Percentiles rank a stretch among this genome's conserved stretches.
These are phyloP conservation scores for Euphorbia schlechtendalii DNA, from an alignment of 441 rosid genomes.

Conservation along the genomic window DNA sequence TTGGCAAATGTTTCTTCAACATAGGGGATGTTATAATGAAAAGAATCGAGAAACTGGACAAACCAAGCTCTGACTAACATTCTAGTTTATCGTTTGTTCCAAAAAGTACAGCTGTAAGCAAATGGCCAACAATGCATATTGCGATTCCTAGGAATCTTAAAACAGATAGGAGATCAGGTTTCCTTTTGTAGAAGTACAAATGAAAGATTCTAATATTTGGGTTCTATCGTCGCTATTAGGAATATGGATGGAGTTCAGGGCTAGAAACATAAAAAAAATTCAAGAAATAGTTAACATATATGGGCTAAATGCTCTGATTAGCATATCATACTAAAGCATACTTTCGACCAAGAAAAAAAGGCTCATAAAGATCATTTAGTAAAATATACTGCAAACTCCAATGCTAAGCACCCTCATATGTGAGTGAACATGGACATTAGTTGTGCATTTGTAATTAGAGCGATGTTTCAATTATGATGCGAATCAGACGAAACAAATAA, in stretches of 20 bases:
- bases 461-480: not conserved
- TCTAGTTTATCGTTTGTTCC: not conserved
- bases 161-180: not conserved
- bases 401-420: not conserved
- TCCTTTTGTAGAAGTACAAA: not conserved
- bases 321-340: not conserved
- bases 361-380: not conserved
- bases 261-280: no score
- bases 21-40: no score
- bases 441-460: not conserved
- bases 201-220: not conserved
- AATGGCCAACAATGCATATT: not conserved
- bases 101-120: not conserved
- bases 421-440: not conserved
- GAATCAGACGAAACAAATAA: not conserved
- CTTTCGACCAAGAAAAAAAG: not conserved
- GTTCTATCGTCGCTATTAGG: not conserved
- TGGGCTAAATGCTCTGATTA: not conserved
- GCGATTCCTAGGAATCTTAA: not conserved
- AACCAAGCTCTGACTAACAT: not conserved
- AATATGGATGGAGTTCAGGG: not conserved
- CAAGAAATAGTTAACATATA: no score
- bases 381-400: not conserved
- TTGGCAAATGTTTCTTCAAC: no score
- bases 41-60: not conserved